Base-by-base conservation (phyloP, 176 grass and related monocot species). In the Olyra latifolia region DNA sequence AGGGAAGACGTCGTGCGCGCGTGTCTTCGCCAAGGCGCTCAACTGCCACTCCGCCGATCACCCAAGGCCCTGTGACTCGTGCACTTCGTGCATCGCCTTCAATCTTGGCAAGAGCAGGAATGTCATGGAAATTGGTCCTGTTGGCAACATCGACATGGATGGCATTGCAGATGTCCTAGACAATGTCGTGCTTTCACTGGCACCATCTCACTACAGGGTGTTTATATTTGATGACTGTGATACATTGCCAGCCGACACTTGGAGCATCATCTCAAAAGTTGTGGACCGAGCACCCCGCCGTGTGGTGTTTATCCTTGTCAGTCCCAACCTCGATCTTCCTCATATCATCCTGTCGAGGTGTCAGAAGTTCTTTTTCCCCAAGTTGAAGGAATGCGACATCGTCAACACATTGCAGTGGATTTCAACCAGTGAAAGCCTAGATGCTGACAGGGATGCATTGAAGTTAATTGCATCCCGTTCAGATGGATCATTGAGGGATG, bases 321-420 rank as follows among this genome's bases (percentile, higher is more conserved):
- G 88, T 60, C 83, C 88, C 35, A 90, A 83, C 86, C 88, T 95
- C 61, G 81, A 95, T 41, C 85, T 99, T 77, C 96, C 96, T 81
- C 92, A 99, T 80, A 91, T 88, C 57, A 89, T 99, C 45, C 62
- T 95, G 61, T 95, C 92, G 1, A 93, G 91, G 55, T 91, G 92
- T 79, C 96, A 99, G 74, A 99, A 95, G 84, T 99, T 99, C 71
- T 89, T 91, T 82, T 95, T 95, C 43, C 92, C 92, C 15, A 99
- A 99, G 71, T 24, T 99, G 69, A 99, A 87, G 78, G 96, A 99
- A 61, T 84, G 80, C 10, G 96, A 99, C 45, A 93, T 99, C 35
- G 56, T 93, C 50, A 84, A 74, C 73, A 89, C 85, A 38, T 69
- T 99, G 55, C 84, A 88, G 64, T 91, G 88, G 77, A 87, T 99